A percentile compares a stretch with the other conserved stretches of the same genome.
Evolutionary conservation across 805 yeast species (phyloP).

Genomic region (Kodamaea hsintzibuensis): DNA sequence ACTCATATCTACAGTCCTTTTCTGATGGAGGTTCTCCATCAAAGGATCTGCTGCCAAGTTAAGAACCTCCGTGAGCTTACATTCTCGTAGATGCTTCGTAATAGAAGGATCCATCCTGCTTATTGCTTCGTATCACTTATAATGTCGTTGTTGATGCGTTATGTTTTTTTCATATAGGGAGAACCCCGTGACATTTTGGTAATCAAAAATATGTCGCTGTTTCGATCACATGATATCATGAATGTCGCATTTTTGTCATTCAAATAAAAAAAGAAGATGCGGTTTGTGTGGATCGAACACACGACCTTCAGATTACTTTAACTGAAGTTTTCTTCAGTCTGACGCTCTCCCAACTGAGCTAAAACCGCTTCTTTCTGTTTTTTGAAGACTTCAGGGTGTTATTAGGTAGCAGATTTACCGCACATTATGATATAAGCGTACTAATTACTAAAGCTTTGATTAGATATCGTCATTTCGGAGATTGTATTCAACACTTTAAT

Average conservation of each 20-base stretch:
- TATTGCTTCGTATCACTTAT: background rate
- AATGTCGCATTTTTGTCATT: no score
- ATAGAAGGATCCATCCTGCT: slow-evolving; percentile 2
- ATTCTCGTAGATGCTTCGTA: slow-evolving; percentile 13
- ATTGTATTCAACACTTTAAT: no score
- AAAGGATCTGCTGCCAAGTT: slow-evolving; percentile 17
- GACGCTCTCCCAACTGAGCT: slow-evolving; percentile 44
- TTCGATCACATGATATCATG: no score
- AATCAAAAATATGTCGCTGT: background rate
- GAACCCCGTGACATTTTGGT: background rate
- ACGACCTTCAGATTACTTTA: slow-evolving; percentile 69
- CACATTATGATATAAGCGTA: background rate
- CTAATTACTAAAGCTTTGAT: no score
- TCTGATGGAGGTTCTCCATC: slow-evolving; percentile 6
- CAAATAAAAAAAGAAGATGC: slow-evolving; percentile 38
- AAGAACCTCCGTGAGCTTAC: slow-evolving; percentile 23
- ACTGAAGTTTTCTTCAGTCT: slow-evolving; percentile 31
- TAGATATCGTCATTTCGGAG: no score
- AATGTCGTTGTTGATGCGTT: background rate
- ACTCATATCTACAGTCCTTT: slow-evolving; percentile 6
- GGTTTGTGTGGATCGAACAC: slow-evolving; percentile 84
- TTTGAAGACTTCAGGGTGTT: no score
- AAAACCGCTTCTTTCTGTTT: slow-evolving; percentile 25
- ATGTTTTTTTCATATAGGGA: background rate
- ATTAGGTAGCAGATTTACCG: no score